These are phyloP conservation scores for Aspergillus coremiiformis DNA, from an alignment of 495 filamentous ascomycete species.

Conservation along the genomic window DNA sequence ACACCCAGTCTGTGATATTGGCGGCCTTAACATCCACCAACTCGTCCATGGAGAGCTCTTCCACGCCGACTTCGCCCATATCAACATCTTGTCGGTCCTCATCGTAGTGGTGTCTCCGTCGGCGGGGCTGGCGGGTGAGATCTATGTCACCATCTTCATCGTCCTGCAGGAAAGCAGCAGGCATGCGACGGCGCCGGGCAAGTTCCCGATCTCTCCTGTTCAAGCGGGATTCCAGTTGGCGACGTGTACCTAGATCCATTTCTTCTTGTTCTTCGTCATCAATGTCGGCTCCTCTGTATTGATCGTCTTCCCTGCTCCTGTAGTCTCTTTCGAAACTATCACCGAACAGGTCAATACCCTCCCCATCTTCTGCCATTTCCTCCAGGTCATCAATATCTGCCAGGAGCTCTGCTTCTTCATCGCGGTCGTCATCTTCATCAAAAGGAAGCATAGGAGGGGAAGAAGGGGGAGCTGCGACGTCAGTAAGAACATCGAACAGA, in stretches of 20 bases:
- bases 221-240: constrained; percentile 76
- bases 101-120: constrained; percentile 79
- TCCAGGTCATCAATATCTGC: constrained; percentile 89
- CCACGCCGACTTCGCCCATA: constrained; percentile 87
- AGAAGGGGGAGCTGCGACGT: constrained; percentile 29
- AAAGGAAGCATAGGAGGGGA: constrained; percentile 49
- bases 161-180: constrained; percentile 76
- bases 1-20: constrained; percentile 89
- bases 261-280: constrained; percentile 72
- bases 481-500: constrained; percentile 13
- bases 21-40: constrained; percentile 90
- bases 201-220: constrained; percentile 78
- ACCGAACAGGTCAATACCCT: constrained; percentile 86
- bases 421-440: constrained; percentile 67
- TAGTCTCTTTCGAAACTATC: constrained; percentile 89
- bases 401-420: constrained; percentile 64
- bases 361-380: constrained; percentile 92
- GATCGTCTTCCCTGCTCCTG: constrained; percentile 48
- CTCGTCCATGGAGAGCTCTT: constrained; percentile 87
- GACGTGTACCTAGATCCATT: constrained; percentile 58
- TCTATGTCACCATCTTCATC: constrained; percentile 83
- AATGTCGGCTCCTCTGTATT: constrained; percentile 65
- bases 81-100: constrained; percentile 85
- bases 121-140: constrained; percentile 70
- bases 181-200: constrained; percentile 64